Base-by-base conservation (phyloP, 257 asterid genomes). In the Nicotiana knightiana region DNA sequence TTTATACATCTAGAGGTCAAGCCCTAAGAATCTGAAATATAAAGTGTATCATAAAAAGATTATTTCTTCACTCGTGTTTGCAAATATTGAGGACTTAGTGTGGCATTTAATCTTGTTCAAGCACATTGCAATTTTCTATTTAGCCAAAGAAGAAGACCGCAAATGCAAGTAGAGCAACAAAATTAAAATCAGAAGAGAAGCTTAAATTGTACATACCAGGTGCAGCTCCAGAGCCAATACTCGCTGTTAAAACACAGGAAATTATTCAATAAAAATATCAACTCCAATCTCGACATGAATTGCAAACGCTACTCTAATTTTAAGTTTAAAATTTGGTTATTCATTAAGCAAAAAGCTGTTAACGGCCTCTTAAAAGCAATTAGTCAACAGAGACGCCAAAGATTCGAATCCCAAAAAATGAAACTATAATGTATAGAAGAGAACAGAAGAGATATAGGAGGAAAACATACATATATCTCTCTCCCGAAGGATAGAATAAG, bases 201-300 rank as follows among this genome's bases (percentile, higher is more conserved):
- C 35, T 59, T 30, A 84, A 87, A 83, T 84, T 73, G 66, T 51
- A 76, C 81, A 33, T 91, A 93, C 97, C 97, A 81, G 97, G 96
- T 16, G 93, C 89, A 81, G 88, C 90, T 59, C 86, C 92, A n/a
- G 82, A 10, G 26, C 76, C 89, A 39, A 26, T 7, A 83, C 83
- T 89, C 91, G 89, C 97, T 93, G 93, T 51, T 53, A 5, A 82
- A 65, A 82, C 0, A 78, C 59, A 58, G 21, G 9, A 65, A 75
- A 67, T 43, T 43, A 43, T 43, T 43, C 48, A 30, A 39, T 8
- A 70, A 63, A n/a, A 46, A 39, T 18, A 7, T 43, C 0, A 80
- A 51, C 55, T 63, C 7, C 10, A 4, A 79, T 3, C 10, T 48
- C 4, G 46, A 80, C 67, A 10, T 10, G 48, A 43, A 53, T 3